These are phyloP conservation scores for Artomyces pyxidatus DNA, from an alignment of 768 basidiomycete species.

Conservation along the genomic window DNA sequence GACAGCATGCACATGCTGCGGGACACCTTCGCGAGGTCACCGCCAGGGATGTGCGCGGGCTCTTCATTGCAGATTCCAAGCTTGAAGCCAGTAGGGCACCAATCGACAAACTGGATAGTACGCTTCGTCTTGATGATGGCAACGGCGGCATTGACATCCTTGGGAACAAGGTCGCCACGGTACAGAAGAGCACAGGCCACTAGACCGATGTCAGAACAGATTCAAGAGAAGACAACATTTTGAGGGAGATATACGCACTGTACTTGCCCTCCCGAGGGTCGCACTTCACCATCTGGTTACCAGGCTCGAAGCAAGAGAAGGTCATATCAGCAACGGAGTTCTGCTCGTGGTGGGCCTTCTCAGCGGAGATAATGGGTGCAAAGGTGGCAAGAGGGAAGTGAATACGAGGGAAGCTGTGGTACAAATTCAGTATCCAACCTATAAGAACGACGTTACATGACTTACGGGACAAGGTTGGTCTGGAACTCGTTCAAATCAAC, in stretches of 20 bases:
- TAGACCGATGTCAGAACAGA: conserved; percentile 11
- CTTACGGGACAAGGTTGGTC: conserved; percentile 56
- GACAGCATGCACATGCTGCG: conserved; percentile 74
- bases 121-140: conserved; percentile 70
- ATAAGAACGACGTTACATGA: conserved; percentile 9
- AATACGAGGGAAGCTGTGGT: conserved; percentile 49
- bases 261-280: conserved; percentile 77
- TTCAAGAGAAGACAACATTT: neutral
- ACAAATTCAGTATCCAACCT: too few species aligned
- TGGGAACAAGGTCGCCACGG: conserved; percentile 72
- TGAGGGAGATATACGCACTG: conserved; percentile 30
- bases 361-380: conserved; percentile 54
- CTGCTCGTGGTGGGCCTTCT: conserved; percentile 62
- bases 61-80: conserved; percentile 74
- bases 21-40: conserved; percentile 70
- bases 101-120: conserved; percentile 74
- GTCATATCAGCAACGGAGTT: conserved; percentile 68
- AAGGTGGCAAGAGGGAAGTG: conserved; percentile 65
- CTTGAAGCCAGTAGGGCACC: conserved; percentile 77
- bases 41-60: conserved; percentile 65
- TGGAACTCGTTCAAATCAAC: conserved; percentile 68
- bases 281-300: conserved; percentile 77
- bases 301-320: conserved; percentile 68
- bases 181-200: conserved; percentile 65
- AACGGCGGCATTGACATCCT: conserved; percentile 71